Evolutionary conservation across 345 rosid species (phyloP), one percentile per base, ranked within the genome.

Genomic region (Melaleuca quinquenervia): DNA sequence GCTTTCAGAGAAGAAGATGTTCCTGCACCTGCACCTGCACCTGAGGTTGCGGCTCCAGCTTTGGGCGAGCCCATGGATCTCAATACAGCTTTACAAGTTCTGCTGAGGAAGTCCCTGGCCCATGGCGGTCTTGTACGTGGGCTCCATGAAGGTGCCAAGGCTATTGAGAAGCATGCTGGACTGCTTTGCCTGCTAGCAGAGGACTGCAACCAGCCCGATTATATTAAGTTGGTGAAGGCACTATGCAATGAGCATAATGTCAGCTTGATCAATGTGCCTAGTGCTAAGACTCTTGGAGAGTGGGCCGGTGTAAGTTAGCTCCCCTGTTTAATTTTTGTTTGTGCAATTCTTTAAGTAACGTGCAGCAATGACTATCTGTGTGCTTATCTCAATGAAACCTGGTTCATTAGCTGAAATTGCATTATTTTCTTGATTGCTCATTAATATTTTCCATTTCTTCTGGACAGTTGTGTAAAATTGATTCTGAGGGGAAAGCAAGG

Each of bases 161-260:
- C 92, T 78, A 92, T 96, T n/a, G 98, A 96, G 91, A 95, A 95
- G 93, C 94, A 93, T 84, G 91, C 89, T 9, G 96, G 94, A 50
- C 94, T 91, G 91, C 94, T 96, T 11, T 91, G 94, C 89, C 93
- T 96, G 11, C 83, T 96, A 91, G 98, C 98, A 16, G 98, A 96
- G 88, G 98, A 95, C 87, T 96, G 98, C 83, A 88, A 96, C 90
- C 98, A 95, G 84, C 96, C 98, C 64, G 98, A 95, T 86, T 96
- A 96, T 78, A 88, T 94, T 78, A 95, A 96, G 89, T 89, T 95
- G 54, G 96, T 95, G 20, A 96, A 96, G 88, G 98, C 94, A 3
- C 95, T 96, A 55, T 96, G 98, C 53, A 92, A 93, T 55, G 98
- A 94, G 85, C 96, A 93, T 89, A 92, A 91, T 50, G 94, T 94